These are phyloP conservation scores for Blepharisma stoltei DNA, from an alignment of 73 alveolate genomes.

Conservation along the genomic window DNA sequence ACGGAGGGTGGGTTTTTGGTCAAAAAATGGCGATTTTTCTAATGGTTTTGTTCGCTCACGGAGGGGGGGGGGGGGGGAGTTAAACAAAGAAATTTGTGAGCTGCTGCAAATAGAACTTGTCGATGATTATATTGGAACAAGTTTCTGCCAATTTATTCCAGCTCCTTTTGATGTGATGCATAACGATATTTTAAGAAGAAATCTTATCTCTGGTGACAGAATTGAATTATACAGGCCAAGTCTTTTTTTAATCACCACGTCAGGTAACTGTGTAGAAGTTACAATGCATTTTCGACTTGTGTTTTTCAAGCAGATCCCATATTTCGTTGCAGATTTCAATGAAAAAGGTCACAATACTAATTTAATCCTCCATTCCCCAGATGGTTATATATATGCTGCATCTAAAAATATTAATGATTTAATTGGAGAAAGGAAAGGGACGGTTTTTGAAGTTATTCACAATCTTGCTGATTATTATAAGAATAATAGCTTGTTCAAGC, in stretches of 20 bases:
- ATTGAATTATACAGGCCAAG: not conserved
- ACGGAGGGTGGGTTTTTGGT: no score
- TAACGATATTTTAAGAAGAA: not conserved
- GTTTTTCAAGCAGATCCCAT: conserved; percentile 1
- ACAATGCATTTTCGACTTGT: not conserved
- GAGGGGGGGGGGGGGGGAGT: no score
- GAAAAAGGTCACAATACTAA: not conserved
- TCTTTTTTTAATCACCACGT: not conserved
- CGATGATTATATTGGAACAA: not conserved
- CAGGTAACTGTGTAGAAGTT: conserved; percentile 12
- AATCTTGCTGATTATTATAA: no score
- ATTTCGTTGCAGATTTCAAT: conserved; percentile 2
- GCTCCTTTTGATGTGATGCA: conserved; percentile 26
- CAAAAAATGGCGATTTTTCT: no score
- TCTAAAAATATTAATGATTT: not conserved
- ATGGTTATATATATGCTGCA: not conserved
- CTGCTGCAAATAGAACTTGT: not conserved
- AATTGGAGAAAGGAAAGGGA: no score
- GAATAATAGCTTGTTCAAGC: no score
- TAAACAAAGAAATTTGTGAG: not conserved
- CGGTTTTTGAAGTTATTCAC: no score
- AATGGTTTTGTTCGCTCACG: no score
- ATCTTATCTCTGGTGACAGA: not conserved
- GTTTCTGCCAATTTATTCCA: not conserved
- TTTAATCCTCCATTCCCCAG: not conserved